These are phyloP conservation scores for Saccharomyces cerevisiae DNA, from an alignment of 805 yeast species.

Conservation along the genomic window DNA sequence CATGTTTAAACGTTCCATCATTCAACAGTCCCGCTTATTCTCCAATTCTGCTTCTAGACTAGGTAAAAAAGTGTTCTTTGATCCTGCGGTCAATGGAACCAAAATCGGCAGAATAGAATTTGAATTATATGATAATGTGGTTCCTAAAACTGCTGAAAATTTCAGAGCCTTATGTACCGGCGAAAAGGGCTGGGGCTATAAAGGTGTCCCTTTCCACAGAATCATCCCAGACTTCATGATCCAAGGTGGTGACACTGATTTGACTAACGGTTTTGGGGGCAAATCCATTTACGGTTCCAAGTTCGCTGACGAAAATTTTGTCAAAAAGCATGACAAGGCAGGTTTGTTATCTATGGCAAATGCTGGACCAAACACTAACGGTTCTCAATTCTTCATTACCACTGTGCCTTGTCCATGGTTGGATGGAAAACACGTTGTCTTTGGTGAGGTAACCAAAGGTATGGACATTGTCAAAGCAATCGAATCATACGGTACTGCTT, in stretches of 20 bases:
- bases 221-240: conserved; percentile 93
- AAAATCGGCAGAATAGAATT: conserved; percentile 32
- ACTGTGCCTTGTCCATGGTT: conserved; percentile 72
- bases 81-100: conserved; percentile 47
- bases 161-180: conserved; percentile 82
- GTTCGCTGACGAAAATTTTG: conserved; percentile 54
- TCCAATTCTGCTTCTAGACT: conserved; percentile 39
- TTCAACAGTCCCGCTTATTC: conserved; percentile 38
- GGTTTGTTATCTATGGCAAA: conserved; percentile 89
- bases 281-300: conserved; percentile 71
- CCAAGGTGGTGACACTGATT: conserved; percentile 88
- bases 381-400: conserved; percentile 85
- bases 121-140: conserved; percentile 33
- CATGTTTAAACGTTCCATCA: conserved; percentile 17
- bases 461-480: conserved; percentile 49
- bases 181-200: conserved; percentile 83
- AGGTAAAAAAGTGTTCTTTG: conserved; percentile 50
- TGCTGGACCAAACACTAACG: conserved; percentile 88
- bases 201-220: conserved; percentile 83
- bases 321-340: conserved; percentile 65
- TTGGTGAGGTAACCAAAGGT: conserved; percentile 68
- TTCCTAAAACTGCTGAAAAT: conserved; percentile 74
- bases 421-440: conserved; percentile 72
- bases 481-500: conserved; percentile 56
- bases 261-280: conserved; percentile 90